A percentile compares a stretch with the other conserved stretches of the same genome.
Conservation (phyloP, 345 rosid species). For the Combretum micranthum region DNA sequence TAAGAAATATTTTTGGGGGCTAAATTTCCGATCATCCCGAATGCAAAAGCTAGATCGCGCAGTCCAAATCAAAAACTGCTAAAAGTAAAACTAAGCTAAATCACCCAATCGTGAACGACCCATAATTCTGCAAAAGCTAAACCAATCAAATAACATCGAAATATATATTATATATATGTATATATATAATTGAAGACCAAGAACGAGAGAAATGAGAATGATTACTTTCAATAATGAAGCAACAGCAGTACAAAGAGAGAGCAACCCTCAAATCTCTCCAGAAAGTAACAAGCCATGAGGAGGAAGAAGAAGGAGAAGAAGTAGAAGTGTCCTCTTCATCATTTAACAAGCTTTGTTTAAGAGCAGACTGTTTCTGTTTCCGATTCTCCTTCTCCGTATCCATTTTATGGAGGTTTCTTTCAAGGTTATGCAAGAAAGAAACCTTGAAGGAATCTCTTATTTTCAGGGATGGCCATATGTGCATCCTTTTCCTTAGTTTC, state of each 20-base stretch:
- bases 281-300: constrained; percentile 7
- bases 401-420: constrained; percentile 56
- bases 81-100: no score
- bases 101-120: no score
- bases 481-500: constrained; percentile 28
- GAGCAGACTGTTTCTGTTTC: constrained; percentile 5
- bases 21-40: no score
- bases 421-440: constrained; percentile 32
- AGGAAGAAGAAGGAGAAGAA: neutral
- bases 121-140: no score
- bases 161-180: neutral
- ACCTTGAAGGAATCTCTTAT: constrained; percentile 61
- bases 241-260: constrained; percentile 46
- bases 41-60: no score
- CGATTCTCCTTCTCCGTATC: constrained; percentile 25
- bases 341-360: constrained; percentile 10
- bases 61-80: no score
- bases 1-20: no score
- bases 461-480: constrained; percentile 58
- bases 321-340: constrained; percentile 2
- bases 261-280: constrained; percentile 29
- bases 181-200: neutral
- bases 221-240: constrained; percentile 56
- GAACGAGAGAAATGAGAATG: neutral
- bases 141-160: no score